Evolutionary conservation across 2,329 filamentous ascomycete species (phyloP), one percentile per base, ranked within the genome.

Genomic region (Pezicula neosporulosa): DNA sequence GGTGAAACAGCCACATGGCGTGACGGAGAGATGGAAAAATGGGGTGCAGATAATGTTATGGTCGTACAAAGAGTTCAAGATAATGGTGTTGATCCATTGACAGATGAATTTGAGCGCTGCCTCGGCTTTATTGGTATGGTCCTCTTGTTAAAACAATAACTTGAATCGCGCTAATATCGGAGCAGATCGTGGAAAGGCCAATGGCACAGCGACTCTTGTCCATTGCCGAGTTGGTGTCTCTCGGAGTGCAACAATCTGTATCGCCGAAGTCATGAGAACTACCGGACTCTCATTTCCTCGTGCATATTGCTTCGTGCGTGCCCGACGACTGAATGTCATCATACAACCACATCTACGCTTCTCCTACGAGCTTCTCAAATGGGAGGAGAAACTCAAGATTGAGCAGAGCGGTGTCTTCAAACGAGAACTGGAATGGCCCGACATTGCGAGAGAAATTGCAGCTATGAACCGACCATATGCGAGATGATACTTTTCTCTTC

Each of bases 171-270:
- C 45, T 66, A 44, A 63, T 38, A 35, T 6, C 3, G 6, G 19
- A 35, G 27, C 62, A 97, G 94, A 90, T 60, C 83, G 85, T 60
- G 92, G 93, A 35, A 89, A 87, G 65, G 72, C 73, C 36, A 87
- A 88, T 41, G 86, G 87, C 28, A 89, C 83, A 4, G 90, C 93
- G 21, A 97, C 94, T 0, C 78, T 99, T 51, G 94, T 99, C 15
- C 94, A 99, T 68, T 99, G 94, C 68, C 87, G 94, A 16, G 94
- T 99, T 7, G 94, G 94, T 44, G 94, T 99, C 49, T 97, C 92
- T 47, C 83, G 94, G 47, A 96, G 90, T 56, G 94, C 94, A 12
- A 99, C 93, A 2, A 97, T 99, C 55, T 97, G 94, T 68, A 99
- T 99, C 63, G 94, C 94, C n/a, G 92, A 97, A 70, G 90, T 97